Base-by-base conservation (phyloP, 2,329 filamentous ascomycete species). In the Magnaporthiopsis rhizophila region DNA sequence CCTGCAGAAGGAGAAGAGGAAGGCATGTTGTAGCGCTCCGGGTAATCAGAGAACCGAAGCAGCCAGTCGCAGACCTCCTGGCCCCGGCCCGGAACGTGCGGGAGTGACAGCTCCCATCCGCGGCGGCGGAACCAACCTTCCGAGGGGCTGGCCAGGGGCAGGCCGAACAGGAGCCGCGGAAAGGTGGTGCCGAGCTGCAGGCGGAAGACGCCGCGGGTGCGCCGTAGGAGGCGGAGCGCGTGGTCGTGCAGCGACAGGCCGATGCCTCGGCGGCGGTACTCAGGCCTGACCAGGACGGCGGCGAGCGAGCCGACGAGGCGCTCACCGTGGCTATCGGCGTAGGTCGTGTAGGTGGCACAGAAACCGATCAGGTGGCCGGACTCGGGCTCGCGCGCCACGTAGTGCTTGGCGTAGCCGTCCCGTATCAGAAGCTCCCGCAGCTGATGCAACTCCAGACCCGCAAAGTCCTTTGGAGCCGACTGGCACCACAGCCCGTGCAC, bases 311-410 rank as follows among this genome's bases (percentile, higher is more conserved):
- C 85, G 60, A 86, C 77, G 57, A 86, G 74, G 45, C 77, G 77
- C 66, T 84, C 80, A 26, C 77, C 79, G 56, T 77, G 79, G 66
- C 79, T 79, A 67, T 85, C 81, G 59, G 81, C 78, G 71, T 83
- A 86, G 4, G 81, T 84, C 36, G 83, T 82, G 69, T 83, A 87
- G 11, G 84, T 86, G 12, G 84, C 83, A 69, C 84, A 86, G 66
- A 87, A 86, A 0, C 84, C 85, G 53, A 87, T 70, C 30, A 83
- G 68, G 50, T 77, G 75, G 9, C 71, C 72, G 3, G 72, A 78
- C 13, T 71, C 72, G 2, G 80, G 77, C n/a, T 82, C 77, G 61
- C 79, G 79, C 34, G 86, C 82, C 36, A 85, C 74, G 67, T 83
- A 84, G 71, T 87, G 83, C 75, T 81, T 82, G 11, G 79, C 78